A percentile compares a stretch with the other conserved stretches of the same genome.
phyloP scores from a whole-genome alignment of 495 filamentous ascomycete genomes.

The Xylaria scruposa region DNA sequence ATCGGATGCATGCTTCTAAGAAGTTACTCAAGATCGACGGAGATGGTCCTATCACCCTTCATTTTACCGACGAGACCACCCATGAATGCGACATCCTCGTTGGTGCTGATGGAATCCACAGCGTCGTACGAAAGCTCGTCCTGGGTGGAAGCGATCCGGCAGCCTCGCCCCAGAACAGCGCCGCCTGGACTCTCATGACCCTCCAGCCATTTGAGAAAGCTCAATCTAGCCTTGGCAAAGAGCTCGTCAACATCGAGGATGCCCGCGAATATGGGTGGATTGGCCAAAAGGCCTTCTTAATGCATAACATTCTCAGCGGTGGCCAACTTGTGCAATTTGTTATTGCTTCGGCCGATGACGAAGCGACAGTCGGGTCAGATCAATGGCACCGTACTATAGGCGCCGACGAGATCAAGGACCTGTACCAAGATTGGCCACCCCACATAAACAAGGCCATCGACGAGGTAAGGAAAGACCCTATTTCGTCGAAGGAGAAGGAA shows the following conservation, averaged over 20 bases:
- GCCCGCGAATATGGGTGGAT: constrained; percentile 31
- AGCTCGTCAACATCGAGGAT: constrained; percentile 20
- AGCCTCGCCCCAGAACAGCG: constrained; percentile 25
- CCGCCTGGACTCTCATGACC: constrained; percentile 28
- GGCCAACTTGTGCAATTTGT: constrained; percentile 31
- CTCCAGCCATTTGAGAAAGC: constrained; percentile 30
- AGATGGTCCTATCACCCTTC: constrained; percentile 29
- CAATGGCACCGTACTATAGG: constrained; percentile 21
- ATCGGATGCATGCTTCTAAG: constrained; percentile 33
- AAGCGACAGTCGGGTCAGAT: constrained; percentile 10
- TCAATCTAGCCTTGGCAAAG: constrained; percentile 26
- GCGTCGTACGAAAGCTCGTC: constrained; percentile 40
- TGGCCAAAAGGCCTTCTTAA: constrained; percentile 16
- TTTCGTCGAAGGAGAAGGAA: no score
- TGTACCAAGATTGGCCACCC: constrained; percentile 27
- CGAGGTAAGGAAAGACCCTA: constrained; percentile 11
- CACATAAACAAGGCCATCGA: constrained; percentile 24
- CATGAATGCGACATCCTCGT: constrained; percentile 53
- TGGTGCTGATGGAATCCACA: constrained; percentile 57
- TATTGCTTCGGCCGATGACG: constrained; percentile 27
- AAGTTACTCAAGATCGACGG: constrained; percentile 26
- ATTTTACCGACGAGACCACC: constrained; percentile 43
- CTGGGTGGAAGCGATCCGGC: constrained; percentile 26
- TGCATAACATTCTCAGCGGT: constrained; percentile 29
- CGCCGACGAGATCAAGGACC: constrained; percentile 29